Evolutionary conservation across 2,329 filamentous ascomycete genomes (phyloP).

Genomic region (Cercospora zeina): DNA sequence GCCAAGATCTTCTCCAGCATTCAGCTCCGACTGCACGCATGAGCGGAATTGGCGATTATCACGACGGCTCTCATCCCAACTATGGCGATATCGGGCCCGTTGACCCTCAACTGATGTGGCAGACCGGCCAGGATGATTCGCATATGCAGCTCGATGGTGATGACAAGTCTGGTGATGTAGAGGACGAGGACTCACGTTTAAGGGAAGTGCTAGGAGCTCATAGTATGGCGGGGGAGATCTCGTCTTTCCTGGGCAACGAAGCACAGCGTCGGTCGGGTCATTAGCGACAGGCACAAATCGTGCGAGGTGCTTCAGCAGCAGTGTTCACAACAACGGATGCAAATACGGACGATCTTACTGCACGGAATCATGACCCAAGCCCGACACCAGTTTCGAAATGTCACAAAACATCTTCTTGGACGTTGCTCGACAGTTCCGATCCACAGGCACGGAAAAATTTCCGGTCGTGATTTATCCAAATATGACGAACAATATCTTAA

Average conservation of each 20-base stretch:
- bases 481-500: too few relatives aligned
- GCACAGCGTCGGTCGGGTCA: slow-evolving; percentile 8
- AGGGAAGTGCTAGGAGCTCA: slow-evolving; percentile 12
- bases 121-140: not conserved
- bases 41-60: slow-evolving; percentile 31
- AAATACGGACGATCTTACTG: too few relatives aligned
- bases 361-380: too few relatives aligned
- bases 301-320: not conserved
- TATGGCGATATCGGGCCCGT: slow-evolving; percentile 12
- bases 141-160: slow-evolving; percentile 10
- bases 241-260: slow-evolving; percentile 9
- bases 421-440: too few relatives aligned
- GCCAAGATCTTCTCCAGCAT: slow-evolving; percentile 18
- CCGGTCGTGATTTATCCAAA: too few relatives aligned
- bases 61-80: not conserved
- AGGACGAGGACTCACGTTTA: slow-evolving; percentile 12
- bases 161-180: slow-evolving; percentile 2
- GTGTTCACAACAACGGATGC: too few relatives aligned
- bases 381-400: too few relatives aligned
- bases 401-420: too few relatives aligned
- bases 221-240: slow-evolving; percentile 10
- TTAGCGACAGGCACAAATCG: not conserved
- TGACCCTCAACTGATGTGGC: slow-evolving; percentile 18
- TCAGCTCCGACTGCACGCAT: slow-evolving; percentile 33
- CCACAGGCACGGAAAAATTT: too few relatives aligned